Percentiles rank a stretch among this genome's conserved stretches.
phyloP scores from a whole-genome alignment of 75 land plant species.

The Chamaecyparis obtusa region DNA sequence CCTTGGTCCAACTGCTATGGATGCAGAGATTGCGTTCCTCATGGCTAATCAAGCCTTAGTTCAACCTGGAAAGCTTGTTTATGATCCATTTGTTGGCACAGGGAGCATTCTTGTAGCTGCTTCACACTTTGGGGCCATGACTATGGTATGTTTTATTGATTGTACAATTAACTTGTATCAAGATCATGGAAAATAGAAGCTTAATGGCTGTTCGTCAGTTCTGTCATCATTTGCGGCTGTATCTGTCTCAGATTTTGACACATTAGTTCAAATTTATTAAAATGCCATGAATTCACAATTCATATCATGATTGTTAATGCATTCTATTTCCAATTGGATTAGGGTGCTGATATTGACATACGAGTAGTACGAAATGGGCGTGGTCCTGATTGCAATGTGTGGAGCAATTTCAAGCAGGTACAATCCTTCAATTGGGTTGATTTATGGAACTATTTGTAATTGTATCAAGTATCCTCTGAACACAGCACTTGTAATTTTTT shows the following conservation, averaged over 20 bases:
- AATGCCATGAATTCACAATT: neutral
- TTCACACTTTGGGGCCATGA: slow-evolving; percentile 95
- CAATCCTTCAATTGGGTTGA: neutral
- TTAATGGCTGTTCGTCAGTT: neutral
- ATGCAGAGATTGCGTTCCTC: slow-evolving; percentile 94
- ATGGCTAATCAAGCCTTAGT: slow-evolving; percentile 94
- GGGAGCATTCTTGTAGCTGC: slow-evolving; percentile 96
- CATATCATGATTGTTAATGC: slow-evolving; percentile 10
- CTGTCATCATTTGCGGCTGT: neutral
- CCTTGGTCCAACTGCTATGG: slow-evolving; percentile 97
- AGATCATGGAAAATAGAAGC: neutral
- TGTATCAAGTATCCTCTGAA: neutral
- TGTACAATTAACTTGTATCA: neutral
- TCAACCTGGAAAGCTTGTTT: slow-evolving; percentile 74
- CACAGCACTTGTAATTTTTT: neutral
- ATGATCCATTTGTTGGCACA: slow-evolving; percentile 96
- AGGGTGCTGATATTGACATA: slow-evolving; percentile 99
- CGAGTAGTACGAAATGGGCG: slow-evolving; percentile 93
- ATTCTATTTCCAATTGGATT: slow-evolving; percentile 8
- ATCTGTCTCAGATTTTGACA: neutral
- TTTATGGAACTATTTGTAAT: neutral
- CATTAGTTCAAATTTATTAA: neutral
- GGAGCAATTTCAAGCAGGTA: slow-evolving; percentile 99
- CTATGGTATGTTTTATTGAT: slow-evolving; percentile 56
- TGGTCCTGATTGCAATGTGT: slow-evolving; percentile 93